phyloP scores from a whole-genome alignment of 441 rosid genomes.

The Populus trichocarpa region DNA sequence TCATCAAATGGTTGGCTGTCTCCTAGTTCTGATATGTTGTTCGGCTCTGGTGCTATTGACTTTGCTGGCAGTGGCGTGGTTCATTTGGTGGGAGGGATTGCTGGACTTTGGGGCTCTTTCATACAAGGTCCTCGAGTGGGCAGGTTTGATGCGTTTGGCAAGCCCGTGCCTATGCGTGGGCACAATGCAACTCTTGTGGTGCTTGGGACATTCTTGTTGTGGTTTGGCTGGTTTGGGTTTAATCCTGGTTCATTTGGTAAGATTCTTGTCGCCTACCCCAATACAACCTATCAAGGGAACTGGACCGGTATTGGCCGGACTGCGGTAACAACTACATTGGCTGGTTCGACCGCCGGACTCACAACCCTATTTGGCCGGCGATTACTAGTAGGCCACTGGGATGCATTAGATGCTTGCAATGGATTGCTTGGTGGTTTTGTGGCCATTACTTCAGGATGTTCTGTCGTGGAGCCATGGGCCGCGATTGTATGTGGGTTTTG shows the following conservation, averaged over 20 bases:
- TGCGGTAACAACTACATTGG: slow-evolving; percentile 55
- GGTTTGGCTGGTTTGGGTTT: slow-evolving; percentile 89
- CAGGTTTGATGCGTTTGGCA: slow-evolving; percentile 69
- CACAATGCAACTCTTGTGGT: slow-evolving; percentile 75
- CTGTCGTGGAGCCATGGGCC: slow-evolving; percentile 83
- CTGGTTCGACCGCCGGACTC: slow-evolving; percentile 65
- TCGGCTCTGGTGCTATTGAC: slow-evolving; percentile 74
- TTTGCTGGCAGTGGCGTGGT: slow-evolving; percentile 84
- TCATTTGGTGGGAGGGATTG: slow-evolving; percentile 64
- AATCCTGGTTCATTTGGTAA: slow-evolving; percentile 69
- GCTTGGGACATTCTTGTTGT: slow-evolving; percentile 63
- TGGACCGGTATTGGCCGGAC: slow-evolving; percentile 66
- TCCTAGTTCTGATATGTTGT: slow-evolving; percentile 33
- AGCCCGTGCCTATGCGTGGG: slow-evolving; percentile 58
- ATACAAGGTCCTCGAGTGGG: slow-evolving; percentile 76
- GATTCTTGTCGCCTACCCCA: slow-evolving; percentile 58
- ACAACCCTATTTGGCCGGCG: slow-evolving; percentile 61
- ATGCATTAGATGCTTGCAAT: slow-evolving; percentile 69
- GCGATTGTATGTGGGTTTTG: slow-evolving; percentile 65
- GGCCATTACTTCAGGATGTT: slow-evolving; percentile 71
- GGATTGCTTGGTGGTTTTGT: slow-evolving; percentile 75
- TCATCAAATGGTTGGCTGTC: slow-evolving; percentile 72
- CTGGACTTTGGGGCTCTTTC: slow-evolving; percentile 71
- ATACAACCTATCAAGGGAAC: slow-evolving; percentile 51
- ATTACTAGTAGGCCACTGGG: slow-evolving; percentile 65